Conservation (phyloP, 495 filamentous ascomycete species). For the Podospora tetraspora region DNA sequence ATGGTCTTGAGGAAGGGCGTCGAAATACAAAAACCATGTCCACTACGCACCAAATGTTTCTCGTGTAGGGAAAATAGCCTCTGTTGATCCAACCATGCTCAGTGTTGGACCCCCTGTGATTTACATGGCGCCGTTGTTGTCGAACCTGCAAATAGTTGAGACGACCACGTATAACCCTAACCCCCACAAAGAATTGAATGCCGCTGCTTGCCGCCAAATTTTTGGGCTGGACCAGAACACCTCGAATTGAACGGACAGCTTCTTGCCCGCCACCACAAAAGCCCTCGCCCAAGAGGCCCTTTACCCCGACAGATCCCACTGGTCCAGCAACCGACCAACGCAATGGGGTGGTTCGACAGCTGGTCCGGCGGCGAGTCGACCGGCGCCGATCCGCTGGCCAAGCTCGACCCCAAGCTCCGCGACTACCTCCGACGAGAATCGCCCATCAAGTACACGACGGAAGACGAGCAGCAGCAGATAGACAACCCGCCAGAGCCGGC, state of each 20-base stretch:
- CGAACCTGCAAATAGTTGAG: background rate
- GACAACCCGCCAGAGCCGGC: conserved; percentile 9
- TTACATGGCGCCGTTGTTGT: background rate
- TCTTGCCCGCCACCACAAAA: background rate
- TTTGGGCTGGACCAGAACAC: conserved; percentile 5
- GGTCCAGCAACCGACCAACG: background rate
- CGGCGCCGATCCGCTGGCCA: conserved; percentile 63
- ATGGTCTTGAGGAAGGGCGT: background rate
- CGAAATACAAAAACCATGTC: background rate
- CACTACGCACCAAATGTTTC: background rate
- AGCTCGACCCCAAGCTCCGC: conserved; percentile 77
- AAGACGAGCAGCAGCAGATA: conserved; percentile 13
- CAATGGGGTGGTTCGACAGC: conserved; percentile 67
- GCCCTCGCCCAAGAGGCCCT: background rate
- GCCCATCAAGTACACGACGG: conserved; percentile 61
- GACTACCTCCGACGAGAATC: conserved; percentile 82
- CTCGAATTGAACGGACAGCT: background rate
- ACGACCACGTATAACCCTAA: background rate
- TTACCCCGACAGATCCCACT: background rate
- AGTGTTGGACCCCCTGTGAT: background rate
- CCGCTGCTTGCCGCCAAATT: conserved; percentile 25
- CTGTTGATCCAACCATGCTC: background rate
- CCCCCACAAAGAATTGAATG: conserved; percentile 14
- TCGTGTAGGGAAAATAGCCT: background rate
- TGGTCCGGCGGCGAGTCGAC: conserved; percentile 32